A percentile compares a stretch with the other conserved stretches of the same genome.
Conservation (phyloP, 352 stramenopile genomes). For the Globisporangium okanoganense region DNA sequence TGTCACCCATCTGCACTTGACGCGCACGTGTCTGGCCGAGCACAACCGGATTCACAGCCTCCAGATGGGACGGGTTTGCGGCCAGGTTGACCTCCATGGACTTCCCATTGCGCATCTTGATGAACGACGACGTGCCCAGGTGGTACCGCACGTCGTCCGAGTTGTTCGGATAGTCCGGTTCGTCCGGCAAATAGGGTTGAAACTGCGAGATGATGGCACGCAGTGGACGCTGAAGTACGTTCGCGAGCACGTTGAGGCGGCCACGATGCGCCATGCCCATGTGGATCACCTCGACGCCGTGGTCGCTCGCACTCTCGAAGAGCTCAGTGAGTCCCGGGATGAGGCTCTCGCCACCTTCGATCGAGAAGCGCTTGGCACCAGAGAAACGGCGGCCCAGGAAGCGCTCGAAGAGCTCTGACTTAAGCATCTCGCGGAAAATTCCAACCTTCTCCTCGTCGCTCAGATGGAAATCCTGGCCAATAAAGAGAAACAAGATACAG, state of each 20-base stretch:
- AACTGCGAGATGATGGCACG: constrained; percentile 92
- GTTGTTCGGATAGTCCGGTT: constrained; percentile 84
- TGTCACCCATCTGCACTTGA: constrained; percentile 82
- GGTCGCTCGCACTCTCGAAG: constrained; percentile 93
- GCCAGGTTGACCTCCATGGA: constrained; percentile 86
- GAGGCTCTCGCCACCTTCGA: constrained; percentile 97
- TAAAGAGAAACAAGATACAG: not conserved
- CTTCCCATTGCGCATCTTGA: constrained; percentile 65
- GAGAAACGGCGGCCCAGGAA: constrained; percentile 95
- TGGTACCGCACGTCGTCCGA: constrained; percentile 89
- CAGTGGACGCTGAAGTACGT: constrained; percentile 97
- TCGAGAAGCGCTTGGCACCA: constrained; percentile 97
- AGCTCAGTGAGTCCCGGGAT: constrained; percentile 95
- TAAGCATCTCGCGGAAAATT: constrained; percentile 94
- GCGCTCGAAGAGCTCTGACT: constrained; percentile 96
- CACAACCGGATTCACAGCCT: constrained; percentile 98
- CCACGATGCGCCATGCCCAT: constrained; percentile 99
- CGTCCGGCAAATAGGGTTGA: constrained; percentile 80
- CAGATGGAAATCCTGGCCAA: constrained; percentile 33
- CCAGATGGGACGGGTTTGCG: constrained; percentile 98
- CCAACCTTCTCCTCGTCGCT: constrained; percentile 89
- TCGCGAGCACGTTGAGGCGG: constrained; percentile 97
- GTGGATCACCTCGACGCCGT: constrained; percentile 96
- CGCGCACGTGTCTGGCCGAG: constrained; percentile 94
- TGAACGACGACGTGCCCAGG: constrained; percentile 71